Conservation (phyloP, 2,329 filamentous ascomycete genomes). For the Colletotrichum camelliae region DNA sequence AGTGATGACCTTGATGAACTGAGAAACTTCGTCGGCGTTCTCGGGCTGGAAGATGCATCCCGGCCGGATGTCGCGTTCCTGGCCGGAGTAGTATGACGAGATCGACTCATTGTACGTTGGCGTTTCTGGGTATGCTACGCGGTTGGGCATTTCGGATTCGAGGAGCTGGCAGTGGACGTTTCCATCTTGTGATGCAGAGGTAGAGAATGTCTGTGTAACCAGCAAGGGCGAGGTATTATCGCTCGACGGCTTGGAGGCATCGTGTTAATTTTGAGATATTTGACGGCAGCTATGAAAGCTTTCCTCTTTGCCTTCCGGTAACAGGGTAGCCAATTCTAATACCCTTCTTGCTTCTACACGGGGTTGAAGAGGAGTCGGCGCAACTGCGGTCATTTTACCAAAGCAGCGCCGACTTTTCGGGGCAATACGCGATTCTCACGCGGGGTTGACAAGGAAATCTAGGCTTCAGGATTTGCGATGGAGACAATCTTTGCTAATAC, state of each 20-base stretch:
- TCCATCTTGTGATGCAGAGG: neutral
- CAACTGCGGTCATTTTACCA: neutral
- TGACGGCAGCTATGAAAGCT: neutral
- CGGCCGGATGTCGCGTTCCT: constrained; percentile 13
- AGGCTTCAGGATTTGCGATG: neutral
- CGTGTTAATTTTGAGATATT: neutral
- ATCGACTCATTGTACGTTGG: neutral
- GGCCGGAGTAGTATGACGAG: constrained; percentile 14
- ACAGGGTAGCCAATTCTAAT: neutral
- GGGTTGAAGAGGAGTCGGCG: neutral
- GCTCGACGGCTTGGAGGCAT: neutral
- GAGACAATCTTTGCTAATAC: neutral
- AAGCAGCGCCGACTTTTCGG: neutral
- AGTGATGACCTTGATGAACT: neutral
- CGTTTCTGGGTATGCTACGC: neutral
- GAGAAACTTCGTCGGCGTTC: neutral
- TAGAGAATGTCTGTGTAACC: neutral
- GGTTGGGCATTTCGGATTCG: neutral
- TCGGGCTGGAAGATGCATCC: constrained; percentile 18
- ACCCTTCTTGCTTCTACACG: neutral
- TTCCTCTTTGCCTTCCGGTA: no score
- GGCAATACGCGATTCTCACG: neutral
- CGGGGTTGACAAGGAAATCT: neutral
- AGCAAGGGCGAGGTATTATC: neutral
- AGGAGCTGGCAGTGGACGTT: neutral